phyloP scores from a whole-genome alignment of 495 filamentous ascomycete genomes.

The Penicillium soppii region DNA sequence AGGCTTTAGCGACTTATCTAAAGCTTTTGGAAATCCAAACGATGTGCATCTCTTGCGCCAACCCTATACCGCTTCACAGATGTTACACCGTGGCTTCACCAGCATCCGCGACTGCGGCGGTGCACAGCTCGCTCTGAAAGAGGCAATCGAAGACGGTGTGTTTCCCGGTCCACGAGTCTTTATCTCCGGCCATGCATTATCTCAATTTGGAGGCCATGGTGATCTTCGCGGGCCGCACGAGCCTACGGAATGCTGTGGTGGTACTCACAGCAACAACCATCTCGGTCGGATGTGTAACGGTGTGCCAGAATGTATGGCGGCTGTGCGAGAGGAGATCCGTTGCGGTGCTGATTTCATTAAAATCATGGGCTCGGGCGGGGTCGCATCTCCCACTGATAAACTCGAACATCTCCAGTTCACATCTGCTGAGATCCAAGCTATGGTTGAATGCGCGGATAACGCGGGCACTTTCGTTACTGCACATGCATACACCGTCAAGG shows the following conservation, averaged over 20 bases:
- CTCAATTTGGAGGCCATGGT: slow-evolving; percentile 57
- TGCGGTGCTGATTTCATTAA: slow-evolving; percentile 57
- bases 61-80: slow-evolving; percentile 45
- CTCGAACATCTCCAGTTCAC: slow-evolving; percentile 54
- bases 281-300: slow-evolving; percentile 49
- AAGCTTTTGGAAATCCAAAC: slow-evolving; percentile 28
- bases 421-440: slow-evolving; percentile 49
- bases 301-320: slow-evolving; percentile 48
- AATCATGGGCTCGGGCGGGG: slow-evolving; percentile 57
- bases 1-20: slow-evolving; percentile 30
- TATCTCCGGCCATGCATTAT: slow-evolving; percentile 41
- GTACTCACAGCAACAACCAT: slow-evolving; percentile 25
- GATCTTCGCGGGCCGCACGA: slow-evolving; percentile 42
- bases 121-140: slow-evolving; percentile 47
- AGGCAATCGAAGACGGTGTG: slow-evolving; percentile 51
- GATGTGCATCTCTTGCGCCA: slow-evolving; percentile 37
- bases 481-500: slow-evolving; percentile 52
- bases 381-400: slow-evolving; percentile 50
- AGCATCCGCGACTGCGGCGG: slow-evolving; percentile 53
- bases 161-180: slow-evolving; percentile 50
- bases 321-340: slow-evolving; percentile 51
- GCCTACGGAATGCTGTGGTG: slow-evolving; percentile 42
- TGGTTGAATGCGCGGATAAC: slow-evolving; percentile 45
- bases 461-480: slow-evolving; percentile 53
- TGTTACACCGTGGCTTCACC: slow-evolving; percentile 55